Evolutionary conservation across 2,329 filamentous ascomycete species (phyloP).

Genomic region (Zarea fungicola): DNA sequence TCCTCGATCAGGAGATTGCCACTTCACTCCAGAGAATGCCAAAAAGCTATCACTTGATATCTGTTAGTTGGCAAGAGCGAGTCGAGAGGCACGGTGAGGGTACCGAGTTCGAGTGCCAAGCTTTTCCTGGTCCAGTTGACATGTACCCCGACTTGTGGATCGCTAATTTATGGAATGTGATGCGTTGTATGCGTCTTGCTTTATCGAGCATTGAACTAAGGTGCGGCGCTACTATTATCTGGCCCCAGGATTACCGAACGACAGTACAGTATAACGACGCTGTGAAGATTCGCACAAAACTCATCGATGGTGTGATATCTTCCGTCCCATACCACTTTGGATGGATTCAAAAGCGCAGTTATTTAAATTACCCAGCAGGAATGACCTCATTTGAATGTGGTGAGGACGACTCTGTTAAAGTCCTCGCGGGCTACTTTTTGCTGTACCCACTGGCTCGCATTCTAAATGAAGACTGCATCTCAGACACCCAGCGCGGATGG

Average conservation of each 20-base stretch:
- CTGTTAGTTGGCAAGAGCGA: background rate
- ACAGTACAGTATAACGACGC: background rate
- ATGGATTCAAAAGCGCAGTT: no score
- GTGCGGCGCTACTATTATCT: background rate
- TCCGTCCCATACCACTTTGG: background rate
- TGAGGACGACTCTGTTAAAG: no score
- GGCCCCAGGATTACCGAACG: background rate
- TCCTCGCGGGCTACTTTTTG: no score
- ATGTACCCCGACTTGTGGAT: background rate
- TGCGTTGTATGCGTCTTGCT: background rate
- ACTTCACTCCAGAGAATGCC: background rate
- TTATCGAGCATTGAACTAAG: background rate
- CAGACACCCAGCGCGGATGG: no score
- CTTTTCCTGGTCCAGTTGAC: background rate
- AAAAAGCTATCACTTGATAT: background rate
- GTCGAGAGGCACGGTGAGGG: no score
- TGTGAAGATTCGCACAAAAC: background rate
- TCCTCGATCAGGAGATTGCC: background rate
- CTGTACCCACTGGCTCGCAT: no score
- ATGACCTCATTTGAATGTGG: no score
- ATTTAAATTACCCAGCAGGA: no score
- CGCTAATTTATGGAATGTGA: background rate
- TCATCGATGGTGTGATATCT: background rate
- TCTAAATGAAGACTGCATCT: no score
- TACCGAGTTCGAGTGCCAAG: no score